Evolutionary conservation across 2,329 filamentous ascomycete genomes (phyloP), one percentile per base, ranked within the genome.

Genomic region (Aspergillus sp.): DNA sequence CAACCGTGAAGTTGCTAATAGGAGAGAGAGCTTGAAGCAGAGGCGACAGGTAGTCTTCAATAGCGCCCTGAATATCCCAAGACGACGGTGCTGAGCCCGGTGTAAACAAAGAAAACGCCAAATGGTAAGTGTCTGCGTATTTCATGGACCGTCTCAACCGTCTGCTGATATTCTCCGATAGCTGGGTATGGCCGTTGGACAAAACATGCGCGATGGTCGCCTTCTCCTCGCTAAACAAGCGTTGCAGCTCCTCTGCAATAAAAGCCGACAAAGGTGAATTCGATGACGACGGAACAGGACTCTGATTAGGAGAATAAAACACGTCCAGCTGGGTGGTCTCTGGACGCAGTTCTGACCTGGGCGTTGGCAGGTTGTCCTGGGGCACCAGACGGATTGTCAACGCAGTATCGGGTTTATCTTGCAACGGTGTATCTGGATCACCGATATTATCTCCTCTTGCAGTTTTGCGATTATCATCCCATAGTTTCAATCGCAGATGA

Each of bases 51-150:
- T 94, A 91, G 54, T 86, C 78, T 27, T 83, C 77, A 7, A 97
- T 77, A 0, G 91, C 89, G 33, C 78, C 70, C 54, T 96, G 86
- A 43, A 97, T 88, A 44, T 94, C 88, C 93, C 93, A 98, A 7
- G 84, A 85, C 30, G 86, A 94, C 2, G 93, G 93, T 0, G 74
- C 66, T 1, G 85, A 78, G 1, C 82, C 82, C 8, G 86, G 85
- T 0, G 88, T 93, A 64, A 98, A 97, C 3, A 98, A 76, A 0
- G 93, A 98, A 62, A 98, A 95, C 0, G 90, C 95, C 29, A 98
- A 74, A 63, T 98, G 93, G 64, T 97, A 98, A 0, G 88, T 94
- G 9, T 90, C 83, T 3, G 93, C 85, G 64, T 96, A 94, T 63
- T 91, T 94, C 60, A 97, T 79, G 0, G 89, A 88, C 43, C 89